phyloP scores from a whole-genome alignment of 495 filamentous ascomycete genomes.

The Podospora sp. region DNA sequence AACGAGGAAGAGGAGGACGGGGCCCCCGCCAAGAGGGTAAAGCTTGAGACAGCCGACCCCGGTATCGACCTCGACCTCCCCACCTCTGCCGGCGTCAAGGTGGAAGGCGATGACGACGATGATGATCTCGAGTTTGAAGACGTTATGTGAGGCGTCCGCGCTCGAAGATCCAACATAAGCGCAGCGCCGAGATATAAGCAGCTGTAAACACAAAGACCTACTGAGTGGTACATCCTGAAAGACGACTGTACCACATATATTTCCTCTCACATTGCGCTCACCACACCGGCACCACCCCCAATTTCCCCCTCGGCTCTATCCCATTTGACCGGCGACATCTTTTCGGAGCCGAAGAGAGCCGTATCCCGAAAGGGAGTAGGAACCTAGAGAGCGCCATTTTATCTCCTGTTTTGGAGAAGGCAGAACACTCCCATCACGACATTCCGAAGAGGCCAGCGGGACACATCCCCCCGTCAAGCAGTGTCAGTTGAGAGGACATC shows the following conservation, averaged over 20 bases:
- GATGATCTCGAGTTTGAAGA: constrained; percentile 70
- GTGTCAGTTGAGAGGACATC: too few relatives aligned
- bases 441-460: too few relatives aligned
- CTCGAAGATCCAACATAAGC: background rate
- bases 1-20: constrained; percentile 41
- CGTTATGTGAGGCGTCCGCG: constrained; percentile 40
- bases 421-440: too few relatives aligned
- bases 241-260: background rate
- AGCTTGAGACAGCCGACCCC: constrained; percentile 51
- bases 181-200: background rate
- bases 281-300: background rate
- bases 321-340: background rate
- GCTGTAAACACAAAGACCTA: background rate
- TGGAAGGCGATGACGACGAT: constrained; percentile 52
- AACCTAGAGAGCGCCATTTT: too few relatives aligned
- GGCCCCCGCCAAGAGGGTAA: constrained; percentile 56
- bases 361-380: too few relatives aligned
- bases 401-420: too few relatives aligned
- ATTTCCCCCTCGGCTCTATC: background rate
- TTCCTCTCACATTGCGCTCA: background rate
- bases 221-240: background rate
- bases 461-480: too few relatives aligned
- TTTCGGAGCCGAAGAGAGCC: background rate
- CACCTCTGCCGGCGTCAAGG: constrained; percentile 45
- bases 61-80: constrained; percentile 50